Evolutionary conservation across 805 yeast genomes (phyloP).

Genomic region (Candida pseudoglaebosa): DNA sequence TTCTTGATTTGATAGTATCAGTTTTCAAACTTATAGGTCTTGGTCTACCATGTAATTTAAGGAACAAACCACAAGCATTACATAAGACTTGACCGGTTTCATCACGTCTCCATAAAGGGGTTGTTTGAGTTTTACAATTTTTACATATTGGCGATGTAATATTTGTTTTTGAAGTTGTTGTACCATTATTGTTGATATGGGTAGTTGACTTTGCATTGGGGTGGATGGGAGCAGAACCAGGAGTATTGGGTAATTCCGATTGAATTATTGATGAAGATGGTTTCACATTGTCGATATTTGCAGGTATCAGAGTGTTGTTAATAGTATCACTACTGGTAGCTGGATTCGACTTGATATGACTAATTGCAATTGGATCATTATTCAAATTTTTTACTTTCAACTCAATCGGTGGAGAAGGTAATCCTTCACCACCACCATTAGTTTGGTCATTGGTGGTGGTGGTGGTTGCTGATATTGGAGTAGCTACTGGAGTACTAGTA

Average conservation of each 20-base stretch:
- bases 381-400: not conserved
- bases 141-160: constrained; percentile 72
- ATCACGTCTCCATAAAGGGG: constrained; percentile 94
- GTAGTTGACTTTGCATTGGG: constrained; percentile 65
- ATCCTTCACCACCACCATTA: not conserved
- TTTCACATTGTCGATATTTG: not conserved
- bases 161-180: constrained; percentile 61
- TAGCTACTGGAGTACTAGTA: not conserved
- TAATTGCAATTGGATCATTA: not conserved
- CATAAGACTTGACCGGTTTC: constrained; percentile 77
- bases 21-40: constrained; percentile 89
- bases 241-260: not conserved
- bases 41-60: constrained; percentile 88
- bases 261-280: not conserved
- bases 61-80: constrained; percentile 89
- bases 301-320: not conserved
- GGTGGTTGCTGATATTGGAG: not conserved
- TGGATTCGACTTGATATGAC: not conserved
- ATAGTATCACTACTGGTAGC: not conserved
- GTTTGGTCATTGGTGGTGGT: not conserved
- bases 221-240: constrained; percentile 25
- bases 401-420: constrained; percentile 2
- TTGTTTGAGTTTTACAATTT: constrained; percentile 87
- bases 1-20: constrained; percentile 87
- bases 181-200: constrained; percentile 46